These are phyloP conservation scores for Arthrobotrys megalospora DNA, from an alignment of 2,329 filamentous ascomycete genomes.

Conservation along the genomic window DNA sequence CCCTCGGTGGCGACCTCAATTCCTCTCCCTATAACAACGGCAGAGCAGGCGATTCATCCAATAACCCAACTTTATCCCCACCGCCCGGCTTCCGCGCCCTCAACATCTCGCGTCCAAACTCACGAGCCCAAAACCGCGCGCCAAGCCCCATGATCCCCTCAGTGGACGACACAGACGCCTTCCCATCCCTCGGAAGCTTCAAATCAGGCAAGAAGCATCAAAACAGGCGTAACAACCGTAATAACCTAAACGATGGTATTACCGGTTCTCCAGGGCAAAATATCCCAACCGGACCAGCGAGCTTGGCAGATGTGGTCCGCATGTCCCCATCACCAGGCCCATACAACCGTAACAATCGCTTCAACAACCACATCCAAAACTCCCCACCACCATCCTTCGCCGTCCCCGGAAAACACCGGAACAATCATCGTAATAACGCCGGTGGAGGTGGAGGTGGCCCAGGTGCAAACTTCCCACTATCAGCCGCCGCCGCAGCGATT, in stretches of 20 bases:
- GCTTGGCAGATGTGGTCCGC: conserved; percentile 92
- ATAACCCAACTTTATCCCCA: conserved; percentile 67
- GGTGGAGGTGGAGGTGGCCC: conserved; percentile 2
- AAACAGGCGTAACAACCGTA: conserved; percentile 82
- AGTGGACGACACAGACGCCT: conserved; percentile 94
- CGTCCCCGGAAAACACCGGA: conserved; percentile 55
- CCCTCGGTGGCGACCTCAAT: conserved; percentile 74
- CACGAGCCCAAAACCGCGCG: conserved; percentile 79
- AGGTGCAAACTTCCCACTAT: conserved; percentile 36
- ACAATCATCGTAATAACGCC: conserved; percentile 25
- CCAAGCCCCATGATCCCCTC: conserved; percentile 76
- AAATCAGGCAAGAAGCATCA: conserved; percentile 82
- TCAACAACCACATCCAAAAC: conserved; percentile 57
- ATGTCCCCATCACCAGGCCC: conserved; percentile 88
- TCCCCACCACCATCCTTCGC: conserved; percentile 54
- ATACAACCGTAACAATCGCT: conserved; percentile 53
- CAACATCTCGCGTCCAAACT: conserved; percentile 82
- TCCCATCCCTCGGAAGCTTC: conserved; percentile 86
- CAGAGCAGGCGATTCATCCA: conserved; percentile 47
- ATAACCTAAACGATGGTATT: conserved; percentile 80
- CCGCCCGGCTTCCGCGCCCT: conserved; percentile 79
- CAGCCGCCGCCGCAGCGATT: conserved; percentile 73
- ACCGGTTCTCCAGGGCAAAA: conserved; percentile 70
- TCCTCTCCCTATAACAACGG: conserved; percentile 60
- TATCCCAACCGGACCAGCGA: conserved; percentile 75